phyloP scores from a whole-genome alignment of 805 yeast species.

The Saturnispora mendoncae region DNA sequence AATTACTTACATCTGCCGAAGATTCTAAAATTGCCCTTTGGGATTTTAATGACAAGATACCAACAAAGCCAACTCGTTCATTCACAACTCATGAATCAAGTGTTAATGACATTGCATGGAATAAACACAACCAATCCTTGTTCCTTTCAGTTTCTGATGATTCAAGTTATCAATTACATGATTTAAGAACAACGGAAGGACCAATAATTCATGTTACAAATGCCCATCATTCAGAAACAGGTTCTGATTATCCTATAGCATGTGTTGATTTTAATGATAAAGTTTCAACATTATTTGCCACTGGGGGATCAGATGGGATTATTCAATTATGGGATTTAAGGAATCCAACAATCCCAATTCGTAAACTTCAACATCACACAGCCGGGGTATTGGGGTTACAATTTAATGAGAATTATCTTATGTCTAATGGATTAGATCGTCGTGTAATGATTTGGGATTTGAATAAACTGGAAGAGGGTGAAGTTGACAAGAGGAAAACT shows the following conservation, averaged over 20 bases:
- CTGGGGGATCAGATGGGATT: constrained; percentile 73
- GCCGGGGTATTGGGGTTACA: constrained; percentile 47
- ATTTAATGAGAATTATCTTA: constrained; percentile 39
- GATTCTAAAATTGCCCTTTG: constrained; percentile 65
- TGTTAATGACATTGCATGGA: constrained; percentile 64
- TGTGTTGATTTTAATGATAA: constrained; percentile 58
- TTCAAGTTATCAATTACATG: constrained; percentile 50
- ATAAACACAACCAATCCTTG: constrained; percentile 32
- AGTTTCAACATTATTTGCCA: constrained; percentile 48
- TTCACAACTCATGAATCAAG: constrained; percentile 46
- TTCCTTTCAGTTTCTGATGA: constrained; percentile 73
- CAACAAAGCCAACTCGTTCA: constrained; percentile 36
- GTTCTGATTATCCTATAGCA: constrained; percentile 35
- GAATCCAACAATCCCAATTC: constrained; percentile 46
- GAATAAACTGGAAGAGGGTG: constrained; percentile 45
- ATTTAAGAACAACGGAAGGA: constrained; percentile 34
- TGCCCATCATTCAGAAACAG: constrained; percentile 33
- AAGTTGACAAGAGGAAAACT: constrained; percentile 44
- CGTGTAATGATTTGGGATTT: constrained; percentile 73
- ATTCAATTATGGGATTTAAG: constrained; percentile 70
- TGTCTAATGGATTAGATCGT: constrained; percentile 57
- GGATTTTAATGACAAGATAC: constrained; percentile 36
- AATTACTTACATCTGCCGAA: constrained; percentile 54
- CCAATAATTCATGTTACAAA: constrained; percentile 40
- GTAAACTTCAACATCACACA: constrained; percentile 61